Percentiles rank a stretch among this genome's conserved stretches.
phyloP scores from a whole-genome alignment of 768 basidiomycete species.

The Tricholoma sp. region DNA sequence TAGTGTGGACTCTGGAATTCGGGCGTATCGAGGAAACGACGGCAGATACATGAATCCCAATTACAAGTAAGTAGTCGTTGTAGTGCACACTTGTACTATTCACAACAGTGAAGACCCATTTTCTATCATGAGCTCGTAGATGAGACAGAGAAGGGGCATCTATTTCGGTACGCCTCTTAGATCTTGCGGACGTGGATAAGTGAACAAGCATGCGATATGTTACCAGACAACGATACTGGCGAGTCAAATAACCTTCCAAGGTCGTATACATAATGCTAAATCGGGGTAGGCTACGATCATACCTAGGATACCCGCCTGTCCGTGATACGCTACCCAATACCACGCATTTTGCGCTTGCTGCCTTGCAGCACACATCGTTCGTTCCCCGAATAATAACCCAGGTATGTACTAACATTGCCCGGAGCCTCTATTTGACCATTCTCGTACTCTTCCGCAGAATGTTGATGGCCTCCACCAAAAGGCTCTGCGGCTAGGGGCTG shows the following conservation, averaged over 20 bases:
- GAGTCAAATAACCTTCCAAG: slow-evolving; percentile 15
- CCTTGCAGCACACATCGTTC: slow-evolving; percentile 65
- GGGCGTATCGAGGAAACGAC: slow-evolving; percentile 87
- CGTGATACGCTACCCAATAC: slow-evolving; percentile 82
- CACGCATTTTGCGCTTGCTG: slow-evolving; percentile 83
- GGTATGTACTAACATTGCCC: slow-evolving; percentile 29
- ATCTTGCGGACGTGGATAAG: background rate
- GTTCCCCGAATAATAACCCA: slow-evolving; percentile 71
- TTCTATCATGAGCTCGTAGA: slow-evolving; percentile 85
- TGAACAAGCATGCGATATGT: background rate
- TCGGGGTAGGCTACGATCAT: slow-evolving; percentile 56
- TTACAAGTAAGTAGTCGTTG: slow-evolving; percentile 55
- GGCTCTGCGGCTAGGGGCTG: slow-evolving; percentile 42
- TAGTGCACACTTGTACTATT: slow-evolving; percentile 1
- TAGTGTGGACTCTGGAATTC: slow-evolving; percentile 91
- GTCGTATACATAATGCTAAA: background rate
- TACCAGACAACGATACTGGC: slow-evolving; percentile 81
- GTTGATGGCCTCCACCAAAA: slow-evolving; percentile 95
- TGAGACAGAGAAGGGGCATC: slow-evolving; percentile 56
- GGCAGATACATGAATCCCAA: slow-evolving; percentile 90
- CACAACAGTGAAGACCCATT: slow-evolving; percentile 43
- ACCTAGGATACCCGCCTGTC: slow-evolving; percentile 83
- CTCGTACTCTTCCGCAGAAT: slow-evolving; percentile 35
- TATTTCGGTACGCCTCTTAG: slow-evolving; percentile 49
- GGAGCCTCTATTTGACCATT: slow-evolving; percentile 12